Conservation (phyloP, 2,329 filamentous ascomycete species). For the Cytospora mali region DNA sequence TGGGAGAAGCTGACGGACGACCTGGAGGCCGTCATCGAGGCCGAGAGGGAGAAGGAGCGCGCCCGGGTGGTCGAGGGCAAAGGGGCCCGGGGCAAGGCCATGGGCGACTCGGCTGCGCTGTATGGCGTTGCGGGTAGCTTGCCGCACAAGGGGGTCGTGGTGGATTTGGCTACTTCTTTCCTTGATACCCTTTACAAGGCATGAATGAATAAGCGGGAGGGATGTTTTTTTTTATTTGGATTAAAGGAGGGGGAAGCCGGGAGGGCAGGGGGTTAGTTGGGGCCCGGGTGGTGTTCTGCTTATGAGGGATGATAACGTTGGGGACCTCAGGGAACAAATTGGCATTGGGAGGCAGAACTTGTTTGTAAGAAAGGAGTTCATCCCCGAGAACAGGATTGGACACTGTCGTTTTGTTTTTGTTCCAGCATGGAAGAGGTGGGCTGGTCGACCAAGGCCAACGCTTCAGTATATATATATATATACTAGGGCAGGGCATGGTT, state of each 20-base stretch:
- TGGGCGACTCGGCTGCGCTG: slow-evolving; percentile 81
- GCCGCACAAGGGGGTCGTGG: slow-evolving; percentile 94
- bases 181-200: slow-evolving; percentile 92
- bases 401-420: neutral
- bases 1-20: slow-evolving; percentile 80
- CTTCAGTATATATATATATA: neutral
- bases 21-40: slow-evolving; percentile 65
- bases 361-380: neutral
- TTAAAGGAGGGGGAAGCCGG: neutral
- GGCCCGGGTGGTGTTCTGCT: neutral
- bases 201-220: slow-evolving; percentile 41
- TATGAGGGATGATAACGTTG: neutral
- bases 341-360: neutral
- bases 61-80: slow-evolving; percentile 71
- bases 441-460: neutral
- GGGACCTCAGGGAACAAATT: neutral
- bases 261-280: neutral
- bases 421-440: neutral
- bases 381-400: neutral
- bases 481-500: neutral
- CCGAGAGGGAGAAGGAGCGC: slow-evolving; percentile 79
- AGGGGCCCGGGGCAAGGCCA: slow-evolving; percentile 64
- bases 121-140: slow-evolving; percentile 95
- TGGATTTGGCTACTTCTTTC: slow-evolving; percentile 87
- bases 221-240: neutral